These are phyloP conservation scores for Kwoniella heveanensis DNA, from an alignment of 768 basidiomycete species.

Conservation along the genomic window DNA sequence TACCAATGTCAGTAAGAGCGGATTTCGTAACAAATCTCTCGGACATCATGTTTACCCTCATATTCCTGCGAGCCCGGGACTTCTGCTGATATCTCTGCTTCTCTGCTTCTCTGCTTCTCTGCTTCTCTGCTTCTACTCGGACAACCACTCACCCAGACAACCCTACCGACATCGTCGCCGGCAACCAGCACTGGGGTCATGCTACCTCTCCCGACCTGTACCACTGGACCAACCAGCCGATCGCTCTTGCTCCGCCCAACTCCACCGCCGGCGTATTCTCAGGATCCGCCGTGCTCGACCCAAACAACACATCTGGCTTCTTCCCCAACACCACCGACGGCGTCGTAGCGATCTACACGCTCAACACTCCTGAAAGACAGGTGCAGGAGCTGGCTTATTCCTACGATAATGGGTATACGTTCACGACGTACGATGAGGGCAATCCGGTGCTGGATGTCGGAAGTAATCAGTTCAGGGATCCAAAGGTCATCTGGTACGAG, in stretches of 20 bases:
- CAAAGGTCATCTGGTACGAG: conserved; percentile 45
- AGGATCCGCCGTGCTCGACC: conserved; percentile 44
- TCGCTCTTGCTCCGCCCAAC: conserved; percentile 47
- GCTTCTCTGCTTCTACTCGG: too few relatives aligned
- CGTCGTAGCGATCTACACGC: conserved; percentile 52
- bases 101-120: too few relatives aligned
- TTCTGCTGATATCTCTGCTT: too few relatives aligned
- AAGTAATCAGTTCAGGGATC: conserved; percentile 48
- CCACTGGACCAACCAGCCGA: conserved; percentile 48
- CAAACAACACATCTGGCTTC: conserved; percentile 51
- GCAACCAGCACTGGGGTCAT: conserved; percentile 54
- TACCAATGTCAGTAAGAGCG: conserved; percentile 44
- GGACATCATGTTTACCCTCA: too few relatives aligned
- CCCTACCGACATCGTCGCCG: conserved; percentile 40
- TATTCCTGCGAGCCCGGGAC: too few relatives aligned
- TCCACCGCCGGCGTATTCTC: conserved; percentile 37
- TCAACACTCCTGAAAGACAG: conserved; percentile 40
- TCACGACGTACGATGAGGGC: conserved; percentile 34
- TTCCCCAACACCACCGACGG: conserved; percentile 37
- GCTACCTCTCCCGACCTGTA: conserved; percentile 50
- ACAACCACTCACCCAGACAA: conserved; percentile 22
- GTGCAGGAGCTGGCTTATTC: conserved; percentile 46
- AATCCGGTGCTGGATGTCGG: conserved; percentile 46
- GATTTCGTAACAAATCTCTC: too few relatives aligned
- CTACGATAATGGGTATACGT: conserved; percentile 43